phyloP scores from a whole-genome alignment of 257 asterid species.

The Solanum paucissectum region DNA sequence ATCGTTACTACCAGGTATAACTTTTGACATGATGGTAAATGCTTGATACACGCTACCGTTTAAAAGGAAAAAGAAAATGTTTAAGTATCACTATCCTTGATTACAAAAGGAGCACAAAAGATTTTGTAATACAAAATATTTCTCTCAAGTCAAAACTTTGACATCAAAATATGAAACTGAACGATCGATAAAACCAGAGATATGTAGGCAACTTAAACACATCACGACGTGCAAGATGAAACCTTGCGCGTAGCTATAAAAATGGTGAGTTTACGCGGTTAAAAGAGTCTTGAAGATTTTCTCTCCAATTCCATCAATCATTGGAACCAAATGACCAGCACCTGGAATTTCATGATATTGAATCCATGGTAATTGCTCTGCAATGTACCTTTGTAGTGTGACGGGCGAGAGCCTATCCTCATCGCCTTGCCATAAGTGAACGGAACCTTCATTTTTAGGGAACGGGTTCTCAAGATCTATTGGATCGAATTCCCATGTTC shows the following conservation, averaged over 20 bases:
- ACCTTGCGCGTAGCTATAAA: neutral
- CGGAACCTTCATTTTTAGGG: conserved; percentile 41
- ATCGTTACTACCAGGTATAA: neutral
- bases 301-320: conserved; percentile 47
- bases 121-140: neutral
- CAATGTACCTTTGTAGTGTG: conserved; percentile 53
- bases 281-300: conserved; percentile 39
- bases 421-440: conserved; percentile 87
- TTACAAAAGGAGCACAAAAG: neutral
- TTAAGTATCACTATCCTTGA: neutral
- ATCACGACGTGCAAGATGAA: neutral
- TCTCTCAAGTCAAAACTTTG: neutral
- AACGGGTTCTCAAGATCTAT: conserved; percentile 51
- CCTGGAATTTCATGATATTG: conserved; percentile 69
- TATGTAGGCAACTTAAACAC: neutral
- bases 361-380: conserved; percentile 62
- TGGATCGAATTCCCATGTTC: conserved; percentile 84
- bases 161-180: neutral
- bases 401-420: conserved; percentile 59
- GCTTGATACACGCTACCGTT: accelerated
- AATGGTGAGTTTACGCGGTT: conserved; percentile 11
- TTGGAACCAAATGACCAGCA: conserved; percentile 64
- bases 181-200: neutral
- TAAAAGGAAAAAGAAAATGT: neutral
- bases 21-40: neutral